Evolutionary conservation across 768 basidiomycete species (phyloP), one percentile per base, ranked within the genome.

Genomic region (Kwoniella mangroviensis): DNA sequence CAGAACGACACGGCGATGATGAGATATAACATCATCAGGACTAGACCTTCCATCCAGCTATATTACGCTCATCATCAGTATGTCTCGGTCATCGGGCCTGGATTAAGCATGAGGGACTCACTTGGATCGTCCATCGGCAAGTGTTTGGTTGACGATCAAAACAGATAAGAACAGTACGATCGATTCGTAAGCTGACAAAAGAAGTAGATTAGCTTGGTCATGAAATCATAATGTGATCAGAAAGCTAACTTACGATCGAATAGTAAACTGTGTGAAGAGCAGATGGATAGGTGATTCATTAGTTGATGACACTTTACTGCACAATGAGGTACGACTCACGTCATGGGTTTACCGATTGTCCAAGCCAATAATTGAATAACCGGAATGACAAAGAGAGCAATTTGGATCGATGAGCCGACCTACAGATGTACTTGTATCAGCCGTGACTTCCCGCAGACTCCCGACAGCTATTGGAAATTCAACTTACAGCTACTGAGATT

Each of bases 401-500:
- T 80, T 70, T 82, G 93, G 90, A 82, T 96, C 88, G 80, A 97
- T 88, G 79, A 94, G 88, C 72, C 95, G 87, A 1, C 91, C 89
- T 69, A 90, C 90, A 40, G 21, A 43, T 2, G 3, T 49, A 52
- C 49, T 63, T 92, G 91, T 89, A 17, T 28, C 17, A 45, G 40
- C 15, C 17, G 62, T 24, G 19, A 19, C 0, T 42, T 66, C 26
- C 34, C 6, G 9, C 34, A 34, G 21, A 40, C 22, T 3, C 51
- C 19, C 15, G 19, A 43, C 51, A 34, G 10, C 54, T 5, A 66
- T 21, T 9, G 52, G 17, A 34, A 1, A 22, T 45, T 42, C 90
- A 91, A 56, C 93, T 92, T 19, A 93, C 91, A n/a, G 94, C 92
- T 22, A 96, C 92, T 26, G 91, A 90, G 65, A 97, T 85, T 77